Base-by-base conservation (phyloP, 2,329 filamentous ascomycete genomes). In the Colletotrichum spaethianum region DNA sequence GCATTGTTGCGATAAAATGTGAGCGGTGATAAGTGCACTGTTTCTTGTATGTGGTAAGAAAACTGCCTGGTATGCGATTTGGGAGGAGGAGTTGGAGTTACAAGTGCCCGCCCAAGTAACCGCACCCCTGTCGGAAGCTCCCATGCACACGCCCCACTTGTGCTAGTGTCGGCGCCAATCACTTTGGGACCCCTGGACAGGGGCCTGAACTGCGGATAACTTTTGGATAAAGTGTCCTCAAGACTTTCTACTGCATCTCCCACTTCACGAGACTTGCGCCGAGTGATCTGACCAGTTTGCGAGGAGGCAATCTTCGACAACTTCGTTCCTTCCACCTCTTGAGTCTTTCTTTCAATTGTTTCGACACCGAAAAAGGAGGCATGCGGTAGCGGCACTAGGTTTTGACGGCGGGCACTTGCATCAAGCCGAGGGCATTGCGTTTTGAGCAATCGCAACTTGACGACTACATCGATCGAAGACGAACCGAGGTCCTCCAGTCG, bases 181-280 rank as follows among this genome's bases (percentile, higher is more conserved):
- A 74, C 48, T 62, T 40, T n/a, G n/a, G 59, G 62, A 53, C 26
- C 61, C 67, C 65, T 69, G 60, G 52, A 62, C 72, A 74, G 64
- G 72, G 72, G 69, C 46, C 36, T 42, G 61, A 63, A 67, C 36
- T 72, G 61, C 55, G 67, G 62, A 73, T 56, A 71, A 67, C 71
- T 72, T 74, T 67, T 72, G 72, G 73, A 72, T 74, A 74, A 65
- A 74, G 67, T 74, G 73, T 74, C 73, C 73, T 74, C 36, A 74
- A 72, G 67, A 31, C 60, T 44, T 55, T 69, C 44, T 31, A 20
- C 18, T 7, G 20, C 18, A 18, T 23, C 59, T 70, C 46, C 66
- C 66, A 60, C 66, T 56, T 63, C 38, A 70, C 66, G 60, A 72
- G n/a, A 61, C 46, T 64, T 72, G 70, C 70, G 70, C 66, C 53